Conservation (phyloP, 768 basidiomycete species). For the Rhodotorula sphaerocarpa region DNA sequence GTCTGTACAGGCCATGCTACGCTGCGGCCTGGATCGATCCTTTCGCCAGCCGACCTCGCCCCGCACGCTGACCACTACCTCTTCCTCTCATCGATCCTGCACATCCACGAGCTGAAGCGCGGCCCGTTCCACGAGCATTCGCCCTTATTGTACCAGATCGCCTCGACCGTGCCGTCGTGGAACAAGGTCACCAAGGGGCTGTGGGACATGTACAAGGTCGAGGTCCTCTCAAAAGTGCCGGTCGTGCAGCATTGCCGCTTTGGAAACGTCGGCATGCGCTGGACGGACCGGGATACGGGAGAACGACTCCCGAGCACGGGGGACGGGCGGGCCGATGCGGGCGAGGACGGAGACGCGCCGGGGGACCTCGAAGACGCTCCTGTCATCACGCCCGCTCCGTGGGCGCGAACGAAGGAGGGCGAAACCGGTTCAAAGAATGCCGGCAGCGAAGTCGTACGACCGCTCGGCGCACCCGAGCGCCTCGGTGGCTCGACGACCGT, state of each 20-base stretch:
- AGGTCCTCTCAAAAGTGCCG: slow-evolving; percentile 84
- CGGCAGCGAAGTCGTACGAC: not conserved
- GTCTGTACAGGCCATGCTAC: slow-evolving; percentile 31
- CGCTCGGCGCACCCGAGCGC: not conserved
- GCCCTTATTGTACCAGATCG: slow-evolving; percentile 81
- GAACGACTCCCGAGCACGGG: slow-evolving; percentile 9
- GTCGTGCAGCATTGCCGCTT: slow-evolving; percentile 91
- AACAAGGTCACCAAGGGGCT: slow-evolving; percentile 47
- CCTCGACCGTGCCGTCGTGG: slow-evolving; percentile 47
- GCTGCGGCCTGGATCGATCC: slow-evolving; percentile 43
- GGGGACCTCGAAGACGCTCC: not conserved
- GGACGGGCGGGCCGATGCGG: slow-evolving; percentile 13
- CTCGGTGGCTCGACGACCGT: not conserved
- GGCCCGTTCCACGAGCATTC: slow-evolving; percentile 34
- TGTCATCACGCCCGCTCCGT: not conserved
- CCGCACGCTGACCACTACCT: slow-evolving; percentile 55
- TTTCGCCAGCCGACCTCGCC: slow-evolving; percentile 47
- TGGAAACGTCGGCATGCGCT: slow-evolving; percentile 57
- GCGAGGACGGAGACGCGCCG: not conserved
- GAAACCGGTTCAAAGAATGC: not conserved
- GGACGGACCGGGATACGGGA: slow-evolving; percentile 8
- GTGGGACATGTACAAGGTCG: slow-evolving; percentile 95
- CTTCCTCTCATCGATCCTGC: slow-evolving; percentile 68
- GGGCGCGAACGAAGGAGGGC: not conserved
- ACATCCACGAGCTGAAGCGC: slow-evolving; percentile 61